phyloP scores from a whole-genome alignment of 2,329 filamentous ascomycete species.

The Exophiala aquamarina region DNA sequence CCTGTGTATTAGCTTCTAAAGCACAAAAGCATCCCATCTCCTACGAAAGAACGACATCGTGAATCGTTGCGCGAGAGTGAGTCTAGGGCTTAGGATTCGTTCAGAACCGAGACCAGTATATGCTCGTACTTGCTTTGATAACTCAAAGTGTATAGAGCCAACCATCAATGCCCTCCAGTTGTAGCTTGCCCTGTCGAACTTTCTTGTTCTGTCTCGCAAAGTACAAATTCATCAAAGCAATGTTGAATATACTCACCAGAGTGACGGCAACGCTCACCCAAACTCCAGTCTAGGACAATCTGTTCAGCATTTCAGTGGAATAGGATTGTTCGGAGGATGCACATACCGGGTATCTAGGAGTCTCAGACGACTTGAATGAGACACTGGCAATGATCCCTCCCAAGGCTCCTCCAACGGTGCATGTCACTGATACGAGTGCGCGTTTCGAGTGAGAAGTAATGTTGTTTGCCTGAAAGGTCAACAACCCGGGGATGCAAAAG shows the following conservation, averaged over 20 bases:
- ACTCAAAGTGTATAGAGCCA: constrained; percentile 11
- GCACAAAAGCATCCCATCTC: too few relatives aligned
- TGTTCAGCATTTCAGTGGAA: not conserved
- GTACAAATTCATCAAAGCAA: constrained; percentile 5
- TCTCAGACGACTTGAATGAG: constrained; percentile 27
- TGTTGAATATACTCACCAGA: constrained; percentile 3
- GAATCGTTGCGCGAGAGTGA: too few relatives aligned
- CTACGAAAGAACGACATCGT: too few relatives aligned
- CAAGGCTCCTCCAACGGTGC: constrained; percentile 32
- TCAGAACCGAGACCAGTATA: too few relatives aligned
- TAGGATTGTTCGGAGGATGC: not conserved
- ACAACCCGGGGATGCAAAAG: constrained; percentile 31
- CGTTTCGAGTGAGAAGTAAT: constrained; percentile 34
- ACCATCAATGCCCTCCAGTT: constrained; percentile 1
- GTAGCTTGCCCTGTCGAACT: constrained; percentile 2
- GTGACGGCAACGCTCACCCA: constrained; percentile 5
- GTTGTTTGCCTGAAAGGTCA: constrained; percentile 36
- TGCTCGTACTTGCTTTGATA: too few relatives aligned
- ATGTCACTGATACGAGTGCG: constrained; percentile 31
- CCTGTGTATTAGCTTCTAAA: too few relatives aligned
- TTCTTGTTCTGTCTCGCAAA: constrained; percentile 4
- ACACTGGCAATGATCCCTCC: constrained; percentile 28
- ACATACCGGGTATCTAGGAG: constrained; percentile 24
- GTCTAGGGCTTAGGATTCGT: too few relatives aligned
- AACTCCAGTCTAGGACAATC: constrained; percentile 2